phyloP scores from a whole-genome alignment of 2,329 filamentous ascomycete species.

The Penicillium verrucosum region DNA sequence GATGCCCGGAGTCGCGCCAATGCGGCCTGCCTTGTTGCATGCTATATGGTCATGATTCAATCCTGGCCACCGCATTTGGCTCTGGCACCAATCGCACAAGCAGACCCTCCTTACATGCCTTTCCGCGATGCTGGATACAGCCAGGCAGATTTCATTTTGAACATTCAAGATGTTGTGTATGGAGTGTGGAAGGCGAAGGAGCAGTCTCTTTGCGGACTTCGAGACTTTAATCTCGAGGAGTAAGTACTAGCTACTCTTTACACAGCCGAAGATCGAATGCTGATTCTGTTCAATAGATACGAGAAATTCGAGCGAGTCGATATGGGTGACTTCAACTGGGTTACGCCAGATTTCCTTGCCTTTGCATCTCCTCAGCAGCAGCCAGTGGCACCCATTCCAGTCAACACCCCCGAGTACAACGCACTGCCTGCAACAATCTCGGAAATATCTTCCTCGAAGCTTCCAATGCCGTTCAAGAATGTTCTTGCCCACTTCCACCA shows the following conservation, averaged over 20 bases:
- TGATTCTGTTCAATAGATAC: slow-evolving; percentile 56
- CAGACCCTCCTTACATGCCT: slow-evolving; percentile 96
- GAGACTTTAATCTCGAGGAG: slow-evolving; percentile 94
- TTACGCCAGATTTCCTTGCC: slow-evolving; percentile 89
- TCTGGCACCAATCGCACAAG: slow-evolving; percentile 90
- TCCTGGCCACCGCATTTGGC: slow-evolving; percentile 96
- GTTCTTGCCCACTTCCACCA: slow-evolving; percentile 85
- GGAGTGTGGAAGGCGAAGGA: slow-evolving; percentile 99
- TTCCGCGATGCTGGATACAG: slow-evolving; percentile 98
- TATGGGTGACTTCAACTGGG: slow-evolving; percentile 99
- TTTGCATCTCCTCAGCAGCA: slow-evolving; percentile 91
- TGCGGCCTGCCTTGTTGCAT: slow-evolving; percentile 88
- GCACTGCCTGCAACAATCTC: slow-evolving; percentile 72
- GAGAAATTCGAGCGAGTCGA: slow-evolving; percentile 94
- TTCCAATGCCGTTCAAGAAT: slow-evolving; percentile 91
- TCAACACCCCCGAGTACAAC: slow-evolving; percentile 69
- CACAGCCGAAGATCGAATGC: background rate
- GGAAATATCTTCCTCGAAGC: slow-evolving; percentile 65
- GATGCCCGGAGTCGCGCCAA: slow-evolving; percentile 87
- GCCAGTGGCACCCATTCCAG: slow-evolving; percentile 68
- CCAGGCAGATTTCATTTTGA: slow-evolving; percentile 93
- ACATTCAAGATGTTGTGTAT: slow-evolving; percentile 95
- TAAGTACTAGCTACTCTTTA: slow-evolving; percentile 36
- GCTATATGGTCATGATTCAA: slow-evolving; percentile 98
- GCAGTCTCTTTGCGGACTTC: slow-evolving; percentile 82